phyloP scores from a whole-genome alignment of 179 eudicot species.

The Beta macrorhiza region DNA sequence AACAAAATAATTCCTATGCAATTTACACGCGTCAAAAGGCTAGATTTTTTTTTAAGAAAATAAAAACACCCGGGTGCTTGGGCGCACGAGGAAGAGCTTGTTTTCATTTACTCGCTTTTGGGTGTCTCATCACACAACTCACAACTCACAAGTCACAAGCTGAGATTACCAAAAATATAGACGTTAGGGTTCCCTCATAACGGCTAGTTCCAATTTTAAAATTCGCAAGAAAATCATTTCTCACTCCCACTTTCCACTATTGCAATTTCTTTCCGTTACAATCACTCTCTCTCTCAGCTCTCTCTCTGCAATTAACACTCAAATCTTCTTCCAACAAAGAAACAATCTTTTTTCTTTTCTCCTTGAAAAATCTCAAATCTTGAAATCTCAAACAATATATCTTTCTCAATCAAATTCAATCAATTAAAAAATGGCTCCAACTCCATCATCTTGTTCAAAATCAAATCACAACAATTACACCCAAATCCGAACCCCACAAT shows the following conservation, averaged over 20 bases:
- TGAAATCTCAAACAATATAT: not conserved
- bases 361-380: not conserved
- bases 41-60: too few species aligned
- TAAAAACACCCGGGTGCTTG: too few species aligned
- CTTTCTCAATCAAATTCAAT: not conserved
- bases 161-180: not conserved
- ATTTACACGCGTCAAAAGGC: too few species aligned
- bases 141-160: not conserved
- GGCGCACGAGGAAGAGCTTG: too few species aligned
- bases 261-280: conserved; percentile 37
- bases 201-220: conserved; percentile 25
- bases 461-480: conserved; percentile 45
- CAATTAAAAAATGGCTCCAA: conserved; percentile 53
- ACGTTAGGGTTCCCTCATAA: conserved; percentile 1
- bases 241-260: not conserved
- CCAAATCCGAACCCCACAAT: conserved; percentile 60
- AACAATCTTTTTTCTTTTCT: conserved; percentile 14
- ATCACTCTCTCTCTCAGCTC: not conserved
- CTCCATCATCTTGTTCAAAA: conserved; percentile 54
- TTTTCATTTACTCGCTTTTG: too few species aligned
- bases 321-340: conserved; percentile 19
- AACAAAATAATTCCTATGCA: too few species aligned
- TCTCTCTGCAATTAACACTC: not conserved
- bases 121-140: not conserved
- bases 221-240: conserved; percentile 17